These are phyloP conservation scores for Ceratocystis destructans DNA, from an alignment of 2,329 filamentous ascomycete species.

Conservation along the genomic window DNA sequence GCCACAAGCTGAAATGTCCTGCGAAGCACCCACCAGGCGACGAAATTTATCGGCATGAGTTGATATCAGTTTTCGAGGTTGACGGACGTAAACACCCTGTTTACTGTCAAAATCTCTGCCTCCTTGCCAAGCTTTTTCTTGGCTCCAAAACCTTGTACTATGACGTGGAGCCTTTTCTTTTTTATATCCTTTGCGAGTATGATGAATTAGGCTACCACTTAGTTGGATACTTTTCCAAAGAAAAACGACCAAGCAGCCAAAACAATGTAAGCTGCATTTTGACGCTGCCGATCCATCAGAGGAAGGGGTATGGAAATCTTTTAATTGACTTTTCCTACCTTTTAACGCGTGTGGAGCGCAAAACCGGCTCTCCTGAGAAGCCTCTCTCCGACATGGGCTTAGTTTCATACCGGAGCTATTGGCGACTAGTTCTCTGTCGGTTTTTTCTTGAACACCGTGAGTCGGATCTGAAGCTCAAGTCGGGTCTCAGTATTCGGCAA, in stretches of 20 bases:
- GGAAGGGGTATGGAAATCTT: constrained; percentile 91
- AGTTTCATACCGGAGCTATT: constrained; percentile 95
- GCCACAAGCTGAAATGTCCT: constrained; percentile 92
- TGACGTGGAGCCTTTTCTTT: constrained; percentile 91
- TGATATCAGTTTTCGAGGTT: constrained; percentile 92
- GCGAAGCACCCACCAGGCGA: constrained; percentile 95
- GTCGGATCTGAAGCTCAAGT: constrained; percentile 24
- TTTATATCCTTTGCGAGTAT: constrained; percentile 93
- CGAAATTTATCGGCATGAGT: constrained; percentile 86
- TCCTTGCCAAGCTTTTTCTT: constrained; percentile 92
- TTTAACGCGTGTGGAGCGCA: constrained; percentile 79
- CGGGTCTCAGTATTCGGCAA: constrained; percentile 44
- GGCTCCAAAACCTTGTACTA: constrained; percentile 98
- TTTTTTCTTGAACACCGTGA: constrained; percentile 47
- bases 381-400: constrained; percentile 95
- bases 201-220: constrained; percentile 88
- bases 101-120: constrained; percentile 96
- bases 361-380: constrained; percentile 93
- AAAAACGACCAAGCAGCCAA: constrained; percentile 84
- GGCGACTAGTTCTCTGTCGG: constrained; percentile 77
- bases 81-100: constrained; percentile 93
- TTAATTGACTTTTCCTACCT: constrained; percentile 98
- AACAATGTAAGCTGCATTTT: constrained; percentile 98
- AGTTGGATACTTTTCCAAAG: constrained; percentile 98
- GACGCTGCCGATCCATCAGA: constrained; percentile 88